Conservation (phyloP, 2,329 filamentous ascomycete genomes). For the Metarhizium anisopliae region DNA sequence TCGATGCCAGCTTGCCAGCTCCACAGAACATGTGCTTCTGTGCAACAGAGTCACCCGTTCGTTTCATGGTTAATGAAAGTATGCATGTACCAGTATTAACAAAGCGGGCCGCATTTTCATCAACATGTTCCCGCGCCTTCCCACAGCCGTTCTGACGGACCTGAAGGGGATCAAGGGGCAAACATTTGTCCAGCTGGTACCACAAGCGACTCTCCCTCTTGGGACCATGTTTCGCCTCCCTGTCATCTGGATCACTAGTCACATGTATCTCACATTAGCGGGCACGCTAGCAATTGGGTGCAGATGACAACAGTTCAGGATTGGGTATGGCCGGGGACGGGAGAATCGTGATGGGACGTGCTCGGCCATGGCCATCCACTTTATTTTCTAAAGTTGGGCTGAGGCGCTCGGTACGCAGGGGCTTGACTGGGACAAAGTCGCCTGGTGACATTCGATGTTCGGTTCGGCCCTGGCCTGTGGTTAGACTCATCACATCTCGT, state of each 20-base stretch:
- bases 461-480: neutral
- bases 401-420: neutral
- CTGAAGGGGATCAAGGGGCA: neutral
- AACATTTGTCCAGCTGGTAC: neutral
- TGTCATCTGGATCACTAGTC: neutral
- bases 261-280: neutral
- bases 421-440: neutral
- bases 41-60: too few species aligned
- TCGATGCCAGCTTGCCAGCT: too few species aligned
- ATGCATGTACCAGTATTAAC: too few species aligned
- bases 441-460: neutral
- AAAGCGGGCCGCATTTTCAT: too few species aligned
- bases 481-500: neutral
- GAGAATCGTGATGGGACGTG: constrained; percentile 1
- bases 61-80: too few species aligned
- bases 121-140: too few species aligned
- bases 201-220: neutral
- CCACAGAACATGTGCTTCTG: too few species aligned
- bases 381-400: neutral
- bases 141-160: neutral
- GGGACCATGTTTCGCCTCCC: neutral
- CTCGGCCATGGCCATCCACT: neutral
- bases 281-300: neutral
- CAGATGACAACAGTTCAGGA: constrained; percentile 5
- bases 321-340: constrained; percentile 1